Evolutionary conservation across 768 basidiomycete species (phyloP), one percentile per base, ranked within the genome.

Genomic region (Pleurotus pulmonarius): DNA sequence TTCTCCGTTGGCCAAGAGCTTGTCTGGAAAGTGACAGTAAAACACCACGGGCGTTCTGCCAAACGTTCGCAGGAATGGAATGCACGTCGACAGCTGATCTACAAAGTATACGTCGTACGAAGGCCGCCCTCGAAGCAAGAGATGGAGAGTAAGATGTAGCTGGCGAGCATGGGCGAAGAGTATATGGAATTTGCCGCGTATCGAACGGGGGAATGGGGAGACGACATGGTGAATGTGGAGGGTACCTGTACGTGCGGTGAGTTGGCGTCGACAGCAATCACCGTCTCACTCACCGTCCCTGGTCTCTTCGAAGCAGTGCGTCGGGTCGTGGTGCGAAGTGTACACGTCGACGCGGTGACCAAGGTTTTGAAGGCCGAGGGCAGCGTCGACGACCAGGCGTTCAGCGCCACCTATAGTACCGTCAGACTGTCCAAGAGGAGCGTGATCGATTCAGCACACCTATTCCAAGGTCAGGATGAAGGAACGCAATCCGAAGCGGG

Each of bases 1-100:
- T 39, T 78, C 83, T 0, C 90, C 90, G 59, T 83, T 82, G 5
- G 88, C 84, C 24, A 98, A 80, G 0, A 98, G 76, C 69, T 96
- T 96, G 73, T 99, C 96, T 0, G 96, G 97, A 62, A 99, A 98
- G 68, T 98, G 97, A 62, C 94, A 96, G 68, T 99, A 98, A 71
- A 98, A 98, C 16, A 98, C 87, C 26, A 96, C 90, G 2, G 92
- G 85, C n/a, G 83, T 91, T 18, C 76, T 76, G 2, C 77, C 81
- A 12, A 91, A 64, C 58, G 74, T 64, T 2, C 91, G 82, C 0
- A 99, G 76, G 57, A 97, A 75, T 0, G 96, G 96, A 22, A 98
- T 77, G 60, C 90, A 94, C 1, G 94, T 93, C 4, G 93, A 94
- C 16, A 98, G 84, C 67, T 98, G 97, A 73, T 98, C 96, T 3